A percentile compares a stretch with the other conserved stretches of the same genome.
Conservation (phyloP, 345 rosid genomes). For the Salix udensis region DNA sequence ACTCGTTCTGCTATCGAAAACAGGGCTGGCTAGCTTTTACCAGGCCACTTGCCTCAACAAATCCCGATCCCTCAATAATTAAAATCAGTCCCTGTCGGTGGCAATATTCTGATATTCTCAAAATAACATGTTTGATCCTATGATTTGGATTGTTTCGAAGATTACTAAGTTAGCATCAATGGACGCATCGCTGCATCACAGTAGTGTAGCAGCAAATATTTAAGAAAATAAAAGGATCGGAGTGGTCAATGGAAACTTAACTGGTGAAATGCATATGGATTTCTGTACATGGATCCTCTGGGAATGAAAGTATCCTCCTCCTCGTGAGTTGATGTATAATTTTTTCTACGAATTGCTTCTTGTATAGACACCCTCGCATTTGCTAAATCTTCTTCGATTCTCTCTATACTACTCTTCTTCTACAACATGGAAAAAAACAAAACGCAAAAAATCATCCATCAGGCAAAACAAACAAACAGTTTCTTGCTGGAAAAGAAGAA, state of each 20-base stretch:
- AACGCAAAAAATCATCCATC: background rate
- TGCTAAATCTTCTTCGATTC: conserved; percentile 38
- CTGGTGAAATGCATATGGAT: conserved; percentile 59
- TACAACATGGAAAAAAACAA: background rate
- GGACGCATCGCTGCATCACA: background rate
- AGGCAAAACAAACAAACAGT: background rate
- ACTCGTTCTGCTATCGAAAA: no score
- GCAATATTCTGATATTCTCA: no score
- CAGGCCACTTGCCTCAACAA: no score
- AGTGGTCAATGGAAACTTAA: conserved; percentile 23
- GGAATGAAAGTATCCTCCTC: conserved; percentile 39
- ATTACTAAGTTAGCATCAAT: no score
- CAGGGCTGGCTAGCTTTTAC: no score
- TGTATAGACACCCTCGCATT: conserved; percentile 46
- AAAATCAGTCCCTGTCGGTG: no score
- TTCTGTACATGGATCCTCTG: conserved; percentile 48
- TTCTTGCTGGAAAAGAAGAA: background rate
- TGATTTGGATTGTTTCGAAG: no score
- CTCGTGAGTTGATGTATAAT: conserved; percentile 23
- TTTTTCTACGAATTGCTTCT: conserved; percentile 37
- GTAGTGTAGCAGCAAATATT: background rate
- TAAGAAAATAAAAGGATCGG: background rate
- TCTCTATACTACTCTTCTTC: conserved; percentile 25
- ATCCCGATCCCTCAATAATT: no score
- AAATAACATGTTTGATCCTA: no score